Percentiles rank a stretch among this genome's conserved stretches.
Evolutionary conservation across 345 rosid species (phyloP).

Genomic region (Hibiscus tridactylites): DNA sequence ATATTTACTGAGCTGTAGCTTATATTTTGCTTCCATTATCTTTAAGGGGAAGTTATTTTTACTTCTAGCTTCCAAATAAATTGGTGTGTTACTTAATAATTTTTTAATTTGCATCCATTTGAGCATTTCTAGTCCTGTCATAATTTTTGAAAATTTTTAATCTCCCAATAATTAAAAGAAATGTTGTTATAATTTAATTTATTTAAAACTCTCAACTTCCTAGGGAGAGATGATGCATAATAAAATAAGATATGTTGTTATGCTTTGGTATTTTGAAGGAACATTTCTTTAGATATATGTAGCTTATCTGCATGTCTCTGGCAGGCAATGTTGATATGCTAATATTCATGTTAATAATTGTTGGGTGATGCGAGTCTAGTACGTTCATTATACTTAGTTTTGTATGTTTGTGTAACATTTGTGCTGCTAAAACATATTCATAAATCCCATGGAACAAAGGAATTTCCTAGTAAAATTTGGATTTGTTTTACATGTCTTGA

Average conservation of each 20-base stretch:
- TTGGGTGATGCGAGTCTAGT: background rate
- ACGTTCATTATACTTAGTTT: too few species aligned
- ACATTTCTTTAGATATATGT: too few species aligned
- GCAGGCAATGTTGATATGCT: background rate
- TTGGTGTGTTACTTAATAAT: background rate
- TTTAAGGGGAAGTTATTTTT: too few species aligned
- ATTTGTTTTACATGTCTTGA: background rate
- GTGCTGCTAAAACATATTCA: background rate
- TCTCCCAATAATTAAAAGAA: too few species aligned
- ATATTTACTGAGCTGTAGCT: background rate
- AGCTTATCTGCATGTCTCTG: background rate
- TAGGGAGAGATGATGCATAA: too few species aligned
- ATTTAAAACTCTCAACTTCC: too few species aligned
- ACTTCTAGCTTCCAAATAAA: background rate
- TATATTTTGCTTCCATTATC: constrained; percentile 12
- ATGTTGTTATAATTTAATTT: too few species aligned
- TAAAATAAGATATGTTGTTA: too few species aligned
- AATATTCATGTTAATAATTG: background rate
- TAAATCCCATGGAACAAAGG: background rate
- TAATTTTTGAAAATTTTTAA: background rate
- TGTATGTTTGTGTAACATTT: too few species aligned
- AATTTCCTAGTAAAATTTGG: background rate
- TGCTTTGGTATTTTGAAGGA: too few species aligned
- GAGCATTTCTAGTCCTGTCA: background rate
- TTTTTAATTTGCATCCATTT: background rate